phyloP scores from a whole-genome alignment of 1,139 yeast genomes.

The Meyerozyma smithsonii region DNA sequence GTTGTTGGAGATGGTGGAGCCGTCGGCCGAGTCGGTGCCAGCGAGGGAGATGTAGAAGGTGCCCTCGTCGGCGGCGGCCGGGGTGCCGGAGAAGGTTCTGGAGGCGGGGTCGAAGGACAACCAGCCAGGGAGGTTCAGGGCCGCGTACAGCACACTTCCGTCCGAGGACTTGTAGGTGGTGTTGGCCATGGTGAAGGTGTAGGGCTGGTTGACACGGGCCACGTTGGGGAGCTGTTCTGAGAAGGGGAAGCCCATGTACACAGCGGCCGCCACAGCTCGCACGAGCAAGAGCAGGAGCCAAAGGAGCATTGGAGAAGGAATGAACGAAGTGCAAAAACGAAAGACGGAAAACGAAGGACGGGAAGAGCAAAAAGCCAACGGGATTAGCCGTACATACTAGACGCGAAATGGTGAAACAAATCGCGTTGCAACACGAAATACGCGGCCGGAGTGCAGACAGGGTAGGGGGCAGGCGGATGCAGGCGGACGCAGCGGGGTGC shows the following conservation, averaged over 20 bases:
- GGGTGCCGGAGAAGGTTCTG: conserved; percentile 68
- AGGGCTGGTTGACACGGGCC: conserved; percentile 63
- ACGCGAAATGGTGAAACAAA: background rate
- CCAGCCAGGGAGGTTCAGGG: conserved; percentile 69
- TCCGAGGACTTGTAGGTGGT: conserved; percentile 62
- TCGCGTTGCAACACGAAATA: background rate
- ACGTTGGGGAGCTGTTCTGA: conserved; percentile 81
- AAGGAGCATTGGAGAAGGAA: conserved; percentile 1
- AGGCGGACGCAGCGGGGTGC: background rate
- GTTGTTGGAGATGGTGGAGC: conserved; percentile 38
- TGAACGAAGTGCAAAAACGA: background rate
- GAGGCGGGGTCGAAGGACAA: conserved; percentile 59
- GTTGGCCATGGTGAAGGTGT: conserved; percentile 64
- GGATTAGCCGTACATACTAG: background rate
- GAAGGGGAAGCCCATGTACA: conserved; percentile 72
- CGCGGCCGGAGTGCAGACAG: background rate
- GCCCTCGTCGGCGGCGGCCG: conserved; percentile 42
- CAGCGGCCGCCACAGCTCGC: conserved; percentile 16
- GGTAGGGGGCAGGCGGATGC: background rate
- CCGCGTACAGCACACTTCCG: conserved; percentile 46
- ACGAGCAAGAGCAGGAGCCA: conserved; percentile 8
- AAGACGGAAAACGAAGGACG: background rate
- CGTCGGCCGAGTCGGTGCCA: conserved; percentile 59
- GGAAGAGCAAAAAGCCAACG: background rate
- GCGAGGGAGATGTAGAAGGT: conserved; percentile 45